Conservation (phyloP, 1,284 basidiomycete species). For the Retiboletus fuscus region DNA sequence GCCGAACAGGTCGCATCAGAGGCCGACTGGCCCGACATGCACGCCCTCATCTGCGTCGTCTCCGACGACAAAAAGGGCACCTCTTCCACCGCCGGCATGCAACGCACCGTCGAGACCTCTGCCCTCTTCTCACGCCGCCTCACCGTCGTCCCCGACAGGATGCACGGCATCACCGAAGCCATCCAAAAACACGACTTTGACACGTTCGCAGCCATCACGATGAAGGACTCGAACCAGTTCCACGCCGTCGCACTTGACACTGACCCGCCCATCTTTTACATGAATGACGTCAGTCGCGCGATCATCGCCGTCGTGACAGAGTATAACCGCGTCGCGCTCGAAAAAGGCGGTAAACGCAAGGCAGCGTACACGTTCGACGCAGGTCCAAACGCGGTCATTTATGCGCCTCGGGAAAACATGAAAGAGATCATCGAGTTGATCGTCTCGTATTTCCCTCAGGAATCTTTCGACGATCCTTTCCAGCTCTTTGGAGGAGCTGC, state of each 20-base stretch:
- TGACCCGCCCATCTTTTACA: conserved; percentile 97
- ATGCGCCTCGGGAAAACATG: conserved; percentile 84
- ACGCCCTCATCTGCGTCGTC: conserved; percentile 98
- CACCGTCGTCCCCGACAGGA: conserved; percentile 89
- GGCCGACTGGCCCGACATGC: conserved; percentile 93
- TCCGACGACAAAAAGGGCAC: conserved; percentile 98
- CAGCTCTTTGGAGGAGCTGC: conserved; percentile 63
- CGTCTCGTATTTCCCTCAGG: conserved; percentile 86
- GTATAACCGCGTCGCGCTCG: conserved; percentile 88
- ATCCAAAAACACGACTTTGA: conserved; percentile 89
- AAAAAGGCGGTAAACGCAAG: conserved; percentile 71
- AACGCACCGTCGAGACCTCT: conserved; percentile 94
- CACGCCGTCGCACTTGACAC: conserved; percentile 98
- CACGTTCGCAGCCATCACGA: conserved; percentile 90
- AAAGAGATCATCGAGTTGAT: conserved; percentile 82
- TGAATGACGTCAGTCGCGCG: conserved; percentile 94
- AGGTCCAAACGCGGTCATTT: conserved; percentile 98
- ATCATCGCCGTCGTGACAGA: conserved; percentile 92
- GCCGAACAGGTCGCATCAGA: conserved; percentile 90
- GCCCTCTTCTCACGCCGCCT: conserved; percentile 91
- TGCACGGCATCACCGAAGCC: conserved; percentile 85
- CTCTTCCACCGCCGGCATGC: conserved; percentile 96
- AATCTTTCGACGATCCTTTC: conserved; percentile 83
- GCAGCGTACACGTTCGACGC: conserved; percentile 99
- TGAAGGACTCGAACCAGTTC: conserved; percentile 98